Base-by-base conservation (phyloP, 495 filamentous ascomycete species). In the Lasiosphaeria hispida region DNA sequence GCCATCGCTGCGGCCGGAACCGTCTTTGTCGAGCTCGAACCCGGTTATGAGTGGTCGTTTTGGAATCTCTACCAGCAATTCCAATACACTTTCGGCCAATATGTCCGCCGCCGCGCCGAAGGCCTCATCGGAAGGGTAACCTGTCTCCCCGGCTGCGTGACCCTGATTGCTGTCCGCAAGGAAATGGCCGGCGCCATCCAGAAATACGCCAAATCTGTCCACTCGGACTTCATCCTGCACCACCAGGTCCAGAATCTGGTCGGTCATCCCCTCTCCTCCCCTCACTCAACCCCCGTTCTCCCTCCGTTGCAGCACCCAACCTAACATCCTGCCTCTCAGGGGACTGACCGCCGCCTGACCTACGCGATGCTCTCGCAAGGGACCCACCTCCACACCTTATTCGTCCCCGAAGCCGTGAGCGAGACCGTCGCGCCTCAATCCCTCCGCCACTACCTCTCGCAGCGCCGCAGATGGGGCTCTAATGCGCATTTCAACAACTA, bases 401-500 rank as follows among this genome's bases (percentile, higher is more conserved):
- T 51, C 33, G 48, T 36, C 30, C 48, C 48, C 30, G 48, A 51
- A 5, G 48, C 48, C 23, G 48, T 51, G 19, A 51, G 52, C 41
- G 52, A 55, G 52, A 55, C 52, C 3, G 52, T 55, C 13, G 52
- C 52, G 4, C 52, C 52, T 3, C 52, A 55, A 30, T 55, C 52
- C 4, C 52, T 55, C 52, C 35, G n/a, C 18, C 52, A 55, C 41
- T 55, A 55, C 19, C 52, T 55, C 13, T 35, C 23, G 23, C 52
- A 55, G 52, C 37, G 52, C 4, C 36, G 52, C 10, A 35, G 52
- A 4, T 55, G 52, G 52, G 52, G 52, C 3, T 55, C 52, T 37
- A 55, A 55, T 34, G 52, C 52, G 3, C n/a, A 44, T 11, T 55
- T 55, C 36, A 55, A 55, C 41, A 55, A 55, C 52, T 55, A 45